Evolutionary conservation across 495 filamentous ascomycete genomes (phyloP).

Genomic region (Penicillium lagena): DNA sequence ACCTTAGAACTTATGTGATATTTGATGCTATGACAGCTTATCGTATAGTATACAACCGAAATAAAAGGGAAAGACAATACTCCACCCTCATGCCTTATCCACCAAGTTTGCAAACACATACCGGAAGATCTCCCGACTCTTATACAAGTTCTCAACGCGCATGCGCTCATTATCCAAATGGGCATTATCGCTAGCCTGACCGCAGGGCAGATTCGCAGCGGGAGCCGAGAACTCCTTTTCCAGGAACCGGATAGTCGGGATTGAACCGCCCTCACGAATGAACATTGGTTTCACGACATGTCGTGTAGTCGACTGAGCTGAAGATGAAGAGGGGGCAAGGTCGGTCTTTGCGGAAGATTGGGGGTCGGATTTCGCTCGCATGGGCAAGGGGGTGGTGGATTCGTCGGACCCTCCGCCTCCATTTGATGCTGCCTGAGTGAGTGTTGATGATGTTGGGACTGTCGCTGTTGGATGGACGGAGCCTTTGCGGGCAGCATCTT

Average conservation of each 20-base stretch:
- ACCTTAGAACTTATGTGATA: too few species aligned
- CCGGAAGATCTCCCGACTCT: slow-evolving; percentile 86
- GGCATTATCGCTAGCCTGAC: slow-evolving; percentile 88
- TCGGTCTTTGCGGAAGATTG: not conserved
- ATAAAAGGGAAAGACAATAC: not conserved
- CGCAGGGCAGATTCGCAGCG: slow-evolving; percentile 89
- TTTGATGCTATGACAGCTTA: too few species aligned
- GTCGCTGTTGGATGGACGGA: slow-evolving; percentile 27
- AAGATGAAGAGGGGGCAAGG: not conserved
- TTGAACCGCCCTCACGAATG: slow-evolving; percentile 92
- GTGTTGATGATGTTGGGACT: slow-evolving; percentile 52
- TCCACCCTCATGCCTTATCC: slow-evolving; percentile 23
- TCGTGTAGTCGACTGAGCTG: not conserved
- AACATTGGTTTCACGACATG: slow-evolving; percentile 53
- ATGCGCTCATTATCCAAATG: slow-evolving; percentile 94
- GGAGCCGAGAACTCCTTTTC: slow-evolving; percentile 93
- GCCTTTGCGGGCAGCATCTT: slow-evolving; percentile 29
- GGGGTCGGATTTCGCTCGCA: slow-evolving; percentile 13
- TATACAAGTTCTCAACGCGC: slow-evolving; percentile 78
- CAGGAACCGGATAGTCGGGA: slow-evolving; percentile 86
- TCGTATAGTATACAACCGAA: not conserved
- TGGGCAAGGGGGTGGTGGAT: slow-evolving; percentile 9
- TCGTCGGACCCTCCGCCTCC: not conserved
- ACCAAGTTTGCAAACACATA: slow-evolving; percentile 73
- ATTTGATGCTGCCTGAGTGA: slow-evolving; percentile 39